Percentiles rank a stretch among this genome's conserved stretches.
These are phyloP conservation scores for Acer saccharum DNA, from an alignment of 345 rosid species.

Conservation along the genomic window DNA sequence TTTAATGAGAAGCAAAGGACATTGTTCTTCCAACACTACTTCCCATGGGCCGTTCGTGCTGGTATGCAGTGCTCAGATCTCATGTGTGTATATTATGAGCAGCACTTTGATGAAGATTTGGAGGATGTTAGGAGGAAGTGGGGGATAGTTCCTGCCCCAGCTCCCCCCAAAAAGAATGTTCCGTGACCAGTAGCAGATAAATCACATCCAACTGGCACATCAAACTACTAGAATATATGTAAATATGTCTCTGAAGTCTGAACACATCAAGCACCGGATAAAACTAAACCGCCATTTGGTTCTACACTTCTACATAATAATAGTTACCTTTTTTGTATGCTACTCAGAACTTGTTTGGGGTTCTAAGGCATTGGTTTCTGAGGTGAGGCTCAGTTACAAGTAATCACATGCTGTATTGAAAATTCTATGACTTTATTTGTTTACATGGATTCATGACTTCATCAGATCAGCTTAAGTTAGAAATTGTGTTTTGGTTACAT, in stretches of 20 bases:
- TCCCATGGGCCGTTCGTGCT: constrained; percentile 72
- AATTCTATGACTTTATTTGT: no score
- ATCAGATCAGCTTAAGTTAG: neutral
- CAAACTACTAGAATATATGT: neutral
- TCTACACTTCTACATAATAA: neutral
- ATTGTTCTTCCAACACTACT: constrained; percentile 59
- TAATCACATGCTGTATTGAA: no score
- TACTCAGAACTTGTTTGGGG: no score
- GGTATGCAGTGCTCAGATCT: constrained; percentile 62
- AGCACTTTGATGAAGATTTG: constrained; percentile 68
- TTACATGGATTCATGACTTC: neutral
- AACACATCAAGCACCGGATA: neutral
- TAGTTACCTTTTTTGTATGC: no score
- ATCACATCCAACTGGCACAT: neutral
- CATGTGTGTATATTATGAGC: constrained; percentile 66
- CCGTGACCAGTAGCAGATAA: neutral
- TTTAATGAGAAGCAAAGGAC: constrained; percentile 65
- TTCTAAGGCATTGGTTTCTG: neutral
- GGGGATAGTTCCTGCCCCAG: constrained; percentile 65
- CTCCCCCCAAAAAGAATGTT: constrained; percentile 27
- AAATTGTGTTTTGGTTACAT: constrained; percentile 7
- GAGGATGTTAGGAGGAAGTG: constrained; percentile 61
- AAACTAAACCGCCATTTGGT: neutral
- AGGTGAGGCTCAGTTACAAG: no score
- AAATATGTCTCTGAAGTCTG: neutral